phyloP scores from a whole-genome alignment of 2,329 filamentous ascomycete species.

The Aspergillus novofumigatus region DNA sequence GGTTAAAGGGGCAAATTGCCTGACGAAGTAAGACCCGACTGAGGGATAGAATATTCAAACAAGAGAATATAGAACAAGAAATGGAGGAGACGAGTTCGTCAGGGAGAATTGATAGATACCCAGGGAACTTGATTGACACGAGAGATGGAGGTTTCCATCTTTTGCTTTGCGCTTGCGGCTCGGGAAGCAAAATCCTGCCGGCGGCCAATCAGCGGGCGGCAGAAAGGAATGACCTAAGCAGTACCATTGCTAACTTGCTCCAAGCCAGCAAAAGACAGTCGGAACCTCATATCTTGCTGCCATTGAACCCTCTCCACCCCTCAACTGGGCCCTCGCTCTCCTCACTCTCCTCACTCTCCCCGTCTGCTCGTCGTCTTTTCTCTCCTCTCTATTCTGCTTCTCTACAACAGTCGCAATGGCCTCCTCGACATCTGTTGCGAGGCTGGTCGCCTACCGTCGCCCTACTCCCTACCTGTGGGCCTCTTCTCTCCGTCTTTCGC shows the following conservation, averaged over 20 bases:
- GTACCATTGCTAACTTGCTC: constrained; percentile 4
- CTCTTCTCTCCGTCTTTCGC: constrained; percentile 26
- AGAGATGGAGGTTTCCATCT: constrained; percentile 12
- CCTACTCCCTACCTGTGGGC: constrained; percentile 26
- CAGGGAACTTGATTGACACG: constrained; percentile 9
- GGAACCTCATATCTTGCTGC: constrained; percentile 12
- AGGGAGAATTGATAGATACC: constrained; percentile 13
- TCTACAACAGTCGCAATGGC: constrained; percentile 35
- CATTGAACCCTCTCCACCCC: constrained; percentile 7
- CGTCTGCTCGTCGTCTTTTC: constrained; percentile 7
- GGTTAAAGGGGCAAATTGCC: constrained; percentile 1
- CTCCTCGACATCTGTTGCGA: constrained; percentile 41
- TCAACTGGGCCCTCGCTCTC: constrained; percentile 16
- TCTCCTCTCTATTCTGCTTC: constrained; percentile 11
- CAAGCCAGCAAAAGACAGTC: constrained; percentile 28
- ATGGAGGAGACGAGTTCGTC: constrained; percentile 16
- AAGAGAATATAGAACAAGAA: constrained; percentile 14
- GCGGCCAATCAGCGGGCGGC: constrained; percentile 35
- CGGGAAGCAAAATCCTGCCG: constrained; percentile 33
- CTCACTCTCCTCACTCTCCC: constrained; percentile 9
- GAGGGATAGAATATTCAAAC: constrained; percentile 9
- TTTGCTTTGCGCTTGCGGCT: constrained; percentile 23
- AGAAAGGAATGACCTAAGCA: constrained; percentile 41
- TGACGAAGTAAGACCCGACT: constrained; percentile 1
- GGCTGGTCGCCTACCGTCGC: constrained; percentile 41